Base-by-base conservation (phyloP, 768 basidiomycete genomes). In the Daedaleopsis nitida region DNA sequence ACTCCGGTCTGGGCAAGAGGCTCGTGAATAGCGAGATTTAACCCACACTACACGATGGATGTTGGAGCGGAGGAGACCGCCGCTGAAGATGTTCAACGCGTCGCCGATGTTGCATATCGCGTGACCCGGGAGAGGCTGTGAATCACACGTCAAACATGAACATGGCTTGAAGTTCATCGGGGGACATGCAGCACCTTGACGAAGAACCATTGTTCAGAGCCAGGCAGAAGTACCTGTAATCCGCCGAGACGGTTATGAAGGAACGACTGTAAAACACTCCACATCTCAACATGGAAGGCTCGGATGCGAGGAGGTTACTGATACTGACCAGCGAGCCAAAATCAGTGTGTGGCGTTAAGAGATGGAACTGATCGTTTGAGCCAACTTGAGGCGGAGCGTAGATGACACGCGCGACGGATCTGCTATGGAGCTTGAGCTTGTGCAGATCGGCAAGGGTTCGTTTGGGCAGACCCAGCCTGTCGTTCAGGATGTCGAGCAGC, bases 231-330 rank as follows among this genome's bases (percentile, higher is more conserved):
- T 0, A 90, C 88, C 60, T 90, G 89, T 6, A 91, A 75, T 0
- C 89, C 89, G 6, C 89, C 89, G 0, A 88, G 80, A 3, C 79
- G 80, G 69, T 90, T 90, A 65, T 88, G 86, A 56, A 91, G 75
- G 75, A 90, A 85, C 0, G 86, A 85, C 83, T 87, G 63, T n/a
- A n/a, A n/a, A n/a, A 17, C 16, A 11, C 5, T 1, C 1, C 19
- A 5, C 5, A 17, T 44, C 19, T 17, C 34, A 37, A 13, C 24
- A 27, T 11, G 23, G 27, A 6, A 21, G 5, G 6, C 34, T n/a
- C n/a, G n/a, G n/a, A n/a, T 19, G 14, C 52, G 4, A 27, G 8
- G n/a, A n/a, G n/a, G n/a, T n/a, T n/a, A n/a, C n/a, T n/a, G n/a
- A n/a, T n/a, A 34, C 81, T 67, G 27, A 69, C 74, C 56, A 76